Evolutionary conservation across 345 rosid genomes (phyloP).

Genomic region (Gossypium sturtianum): DNA sequence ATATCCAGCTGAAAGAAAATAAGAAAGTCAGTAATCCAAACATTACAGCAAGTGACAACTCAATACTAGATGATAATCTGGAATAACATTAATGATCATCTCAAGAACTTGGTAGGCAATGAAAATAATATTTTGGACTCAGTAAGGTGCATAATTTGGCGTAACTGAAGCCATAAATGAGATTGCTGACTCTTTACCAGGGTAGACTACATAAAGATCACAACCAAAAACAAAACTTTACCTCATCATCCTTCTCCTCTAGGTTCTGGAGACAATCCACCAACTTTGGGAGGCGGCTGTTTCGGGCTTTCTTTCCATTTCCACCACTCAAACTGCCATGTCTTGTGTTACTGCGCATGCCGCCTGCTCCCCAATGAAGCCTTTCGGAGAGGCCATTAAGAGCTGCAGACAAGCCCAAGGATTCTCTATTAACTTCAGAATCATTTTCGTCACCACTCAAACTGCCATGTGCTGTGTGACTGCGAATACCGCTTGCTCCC

Average conservation of each 20-base stretch:
- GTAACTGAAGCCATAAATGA: not conserved
- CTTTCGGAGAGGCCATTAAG: conserved; percentile 35
- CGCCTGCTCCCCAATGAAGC: conserved; percentile 52
- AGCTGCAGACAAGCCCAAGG: conserved; percentile 31
- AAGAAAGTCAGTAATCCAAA: conserved; percentile 8
- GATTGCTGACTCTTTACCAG: not conserved
- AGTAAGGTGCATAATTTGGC: not conserved
- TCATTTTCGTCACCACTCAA: conserved; percentile 36
- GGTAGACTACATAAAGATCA: conserved; percentile 2
- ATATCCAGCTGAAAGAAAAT: conserved; percentile 33
- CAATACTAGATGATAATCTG: not conserved
- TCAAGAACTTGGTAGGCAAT: not conserved
- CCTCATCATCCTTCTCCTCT: conserved; percentile 41
- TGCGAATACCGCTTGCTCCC: not conserved
- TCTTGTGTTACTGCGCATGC: conserved; percentile 44
- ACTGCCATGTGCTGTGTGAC: conserved; percentile 2
- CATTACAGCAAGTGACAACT: conserved; percentile 4
- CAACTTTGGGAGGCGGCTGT: conserved; percentile 31
- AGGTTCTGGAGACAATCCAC: conserved; percentile 30
- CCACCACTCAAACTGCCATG: conserved; percentile 34
- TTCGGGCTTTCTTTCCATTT: conserved; percentile 32
- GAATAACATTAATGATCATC: not conserved
- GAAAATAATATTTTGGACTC: not conserved
- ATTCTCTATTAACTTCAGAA: conserved; percentile 32
- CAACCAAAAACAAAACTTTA: conserved; percentile 15